phyloP scores from a whole-genome alignment of 1,139 yeast species.

The Lipomyces yarrowii region DNA sequence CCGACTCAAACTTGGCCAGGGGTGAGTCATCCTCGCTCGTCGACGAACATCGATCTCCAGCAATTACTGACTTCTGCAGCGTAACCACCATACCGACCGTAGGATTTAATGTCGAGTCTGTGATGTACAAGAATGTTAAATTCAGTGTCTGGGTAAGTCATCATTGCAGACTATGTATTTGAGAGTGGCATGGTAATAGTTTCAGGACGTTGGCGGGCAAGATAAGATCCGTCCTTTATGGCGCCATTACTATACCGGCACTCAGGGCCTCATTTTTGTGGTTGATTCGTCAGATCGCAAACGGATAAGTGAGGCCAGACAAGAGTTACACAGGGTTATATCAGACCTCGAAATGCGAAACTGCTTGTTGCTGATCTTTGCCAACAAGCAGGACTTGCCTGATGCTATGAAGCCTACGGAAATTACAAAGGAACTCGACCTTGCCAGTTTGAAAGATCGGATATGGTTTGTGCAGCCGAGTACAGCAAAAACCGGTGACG shows the following conservation, averaged over 20 bases:
- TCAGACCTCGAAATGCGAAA: conserved; percentile 79
- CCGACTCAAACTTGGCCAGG: conserved; percentile 71
- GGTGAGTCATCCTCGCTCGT: conserved; percentile 38
- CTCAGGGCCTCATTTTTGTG: conserved; percentile 91
- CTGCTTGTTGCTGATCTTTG: conserved; percentile 79
- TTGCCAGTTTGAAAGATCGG: conserved; percentile 81
- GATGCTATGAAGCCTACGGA: conserved; percentile 87
- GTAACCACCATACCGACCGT: conserved; percentile 90
- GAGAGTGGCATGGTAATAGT: background rate
- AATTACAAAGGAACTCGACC: conserved; percentile 80
- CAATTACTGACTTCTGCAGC: conserved; percentile 32
- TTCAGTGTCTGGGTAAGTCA: conserved; percentile 76
- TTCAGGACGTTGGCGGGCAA: conserved; percentile 86
- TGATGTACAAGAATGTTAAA: conserved; percentile 80
- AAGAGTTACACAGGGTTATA: conserved; percentile 75
- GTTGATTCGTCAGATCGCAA: conserved; percentile 77
- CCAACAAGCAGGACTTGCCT: conserved; percentile 88
- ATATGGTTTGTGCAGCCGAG: conserved; percentile 91
- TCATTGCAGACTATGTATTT: background rate
- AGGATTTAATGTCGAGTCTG: conserved; percentile 92
- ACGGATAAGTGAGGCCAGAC: conserved; percentile 76
- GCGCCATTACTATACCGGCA: conserved; percentile 94
- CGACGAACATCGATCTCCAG: background rate
- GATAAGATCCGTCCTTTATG: conserved; percentile 87
- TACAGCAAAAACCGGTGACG: conserved; percentile 90